Conservation (phyloP, 1,284 basidiomycete species). For the Pascua sp. region DNA sequence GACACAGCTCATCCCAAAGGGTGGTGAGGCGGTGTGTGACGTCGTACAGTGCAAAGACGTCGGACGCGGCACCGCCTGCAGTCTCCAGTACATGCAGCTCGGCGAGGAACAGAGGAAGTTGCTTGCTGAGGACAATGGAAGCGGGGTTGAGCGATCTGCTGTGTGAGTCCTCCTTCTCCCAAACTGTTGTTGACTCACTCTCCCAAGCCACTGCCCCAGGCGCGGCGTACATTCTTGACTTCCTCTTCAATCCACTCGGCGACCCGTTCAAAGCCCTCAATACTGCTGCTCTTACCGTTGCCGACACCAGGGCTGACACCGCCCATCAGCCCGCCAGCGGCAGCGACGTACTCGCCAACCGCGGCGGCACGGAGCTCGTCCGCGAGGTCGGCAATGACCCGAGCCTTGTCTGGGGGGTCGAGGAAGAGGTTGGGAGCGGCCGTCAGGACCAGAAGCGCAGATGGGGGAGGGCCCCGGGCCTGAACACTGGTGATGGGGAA, state of each 20-base stretch:
- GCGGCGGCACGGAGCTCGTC: constrained; percentile 42
- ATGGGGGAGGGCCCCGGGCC: constrained; percentile 30
- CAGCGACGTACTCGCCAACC: constrained; percentile 43
- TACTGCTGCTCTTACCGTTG: constrained; percentile 24
- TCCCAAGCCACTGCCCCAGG: constrained; percentile 32
- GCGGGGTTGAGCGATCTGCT: constrained; percentile 35
- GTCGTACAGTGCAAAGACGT: constrained; percentile 47
- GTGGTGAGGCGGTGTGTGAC: constrained; percentile 34
- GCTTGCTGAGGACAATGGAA: constrained; percentile 40
- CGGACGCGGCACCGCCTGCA: constrained; percentile 30
- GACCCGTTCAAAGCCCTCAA: constrained; percentile 42
- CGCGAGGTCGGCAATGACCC: constrained; percentile 12
- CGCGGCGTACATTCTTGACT: constrained; percentile 30
- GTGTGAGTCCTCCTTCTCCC: too few relatives aligned
- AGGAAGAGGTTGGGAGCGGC: constrained; percentile 26
- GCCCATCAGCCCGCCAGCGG: constrained; percentile 29
- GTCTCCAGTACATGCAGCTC: constrained; percentile 45
- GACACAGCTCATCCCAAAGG: constrained; percentile 44
- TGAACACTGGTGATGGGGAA: constrained; percentile 31
- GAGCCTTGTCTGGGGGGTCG: not conserved
- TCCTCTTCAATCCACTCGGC: constrained; percentile 46
- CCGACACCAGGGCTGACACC: constrained; percentile 23
- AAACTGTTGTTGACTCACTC: too few relatives aligned
- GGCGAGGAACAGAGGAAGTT: constrained; percentile 47
- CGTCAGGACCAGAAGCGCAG: constrained; percentile 31